Base-by-base conservation (phyloP, 2,329 filamentous ascomycete species). In the Ophiostoma sp. region DNA sequence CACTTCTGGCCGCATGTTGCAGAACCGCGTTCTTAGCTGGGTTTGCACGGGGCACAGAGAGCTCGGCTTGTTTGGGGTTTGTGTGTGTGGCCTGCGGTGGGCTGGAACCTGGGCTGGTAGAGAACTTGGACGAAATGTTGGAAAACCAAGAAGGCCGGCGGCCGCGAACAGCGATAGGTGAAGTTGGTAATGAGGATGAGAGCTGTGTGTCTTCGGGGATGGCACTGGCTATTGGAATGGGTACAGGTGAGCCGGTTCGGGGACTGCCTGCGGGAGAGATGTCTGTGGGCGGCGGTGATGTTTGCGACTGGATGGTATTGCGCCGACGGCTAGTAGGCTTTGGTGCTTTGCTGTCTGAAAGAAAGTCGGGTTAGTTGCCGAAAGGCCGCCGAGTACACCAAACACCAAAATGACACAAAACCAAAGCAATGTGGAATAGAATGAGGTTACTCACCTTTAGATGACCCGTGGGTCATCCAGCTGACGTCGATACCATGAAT, bases 81-180 rank as follows among this genome's bases (percentile, higher is more conserved):
- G 75, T 74, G 65, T 72, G 76, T 66, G 74, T 77, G 5, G 76
- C 75, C 70, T 75, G 77, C 63, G 73, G 77, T 47, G 71, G 78
- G 66, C 73, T 77, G 66, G 77, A 74, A 8, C 69, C 72, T 47
- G 69, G 73, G 66, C 69, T 74, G 41, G 87, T 87, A 2, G 91
- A 93, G 80, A 98, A 97, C 76, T 96, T 97, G 72, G 92, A 94
- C 72, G 92, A 96, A 73, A 98, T 87, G 75, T 88, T 97, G 68
- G 91, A 92, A 75, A 98, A 93, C 95, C 95, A 99, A 14, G 93
- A 97, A 71, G 88, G 89, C 72, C 92, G 85, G 67, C 86, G 82
- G 63, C 81, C 64, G 45, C 66, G 68, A 5, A 79, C 11, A 63
- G 45, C 47, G 44, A 66, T 38, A 7, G 41, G 47, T 2, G 45